These are phyloP conservation scores for Casuarina equisetifolia DNA, from an alignment of 306 rosid species.

Conservation along the genomic window DNA sequence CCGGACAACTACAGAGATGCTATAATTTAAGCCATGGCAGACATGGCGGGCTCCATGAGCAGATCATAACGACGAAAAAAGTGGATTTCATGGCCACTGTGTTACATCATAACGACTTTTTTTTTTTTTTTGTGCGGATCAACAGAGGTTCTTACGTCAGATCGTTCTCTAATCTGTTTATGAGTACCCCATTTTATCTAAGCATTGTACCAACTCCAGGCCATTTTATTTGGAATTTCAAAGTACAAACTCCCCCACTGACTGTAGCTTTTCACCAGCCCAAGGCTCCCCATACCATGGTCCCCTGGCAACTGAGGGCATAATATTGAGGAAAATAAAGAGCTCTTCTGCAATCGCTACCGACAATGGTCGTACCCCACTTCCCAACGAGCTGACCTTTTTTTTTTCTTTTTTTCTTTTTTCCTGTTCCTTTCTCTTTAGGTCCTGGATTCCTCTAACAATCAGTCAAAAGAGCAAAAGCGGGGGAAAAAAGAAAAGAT, in stretches of 20 bases:
- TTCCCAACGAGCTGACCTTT: too few relatives aligned
- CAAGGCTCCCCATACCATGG: too few relatives aligned
- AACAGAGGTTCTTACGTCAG: too few relatives aligned
- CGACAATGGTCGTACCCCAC: conserved; percentile 5
- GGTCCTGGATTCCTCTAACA: not conserved
- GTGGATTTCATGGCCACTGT: not conserved
- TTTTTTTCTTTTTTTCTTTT: not conserved
- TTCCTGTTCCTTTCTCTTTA: not conserved
- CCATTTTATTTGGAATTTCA: too few relatives aligned
- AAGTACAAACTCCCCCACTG: too few relatives aligned
- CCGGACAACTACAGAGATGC: not conserved
- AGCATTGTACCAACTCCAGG: too few relatives aligned
- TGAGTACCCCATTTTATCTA: too few relatives aligned
- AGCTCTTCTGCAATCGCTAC: conserved; percentile 5
- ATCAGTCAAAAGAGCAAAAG: not conserved
- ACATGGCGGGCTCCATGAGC: not conserved
- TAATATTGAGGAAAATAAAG: not conserved
- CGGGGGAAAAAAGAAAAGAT: too few relatives aligned
- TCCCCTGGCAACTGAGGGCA: not conserved
- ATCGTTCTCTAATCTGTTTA: too few relatives aligned
- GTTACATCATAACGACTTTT: not conserved
- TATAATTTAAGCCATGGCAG: not conserved
- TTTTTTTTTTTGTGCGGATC: too few relatives aligned
- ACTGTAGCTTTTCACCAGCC: too few relatives aligned
- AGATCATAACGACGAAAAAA: not conserved